Evolutionary conservation across 441 rosid genomes (phyloP), one percentile per base, ranked within the genome.

Genomic region (Brassica balearica): DNA sequence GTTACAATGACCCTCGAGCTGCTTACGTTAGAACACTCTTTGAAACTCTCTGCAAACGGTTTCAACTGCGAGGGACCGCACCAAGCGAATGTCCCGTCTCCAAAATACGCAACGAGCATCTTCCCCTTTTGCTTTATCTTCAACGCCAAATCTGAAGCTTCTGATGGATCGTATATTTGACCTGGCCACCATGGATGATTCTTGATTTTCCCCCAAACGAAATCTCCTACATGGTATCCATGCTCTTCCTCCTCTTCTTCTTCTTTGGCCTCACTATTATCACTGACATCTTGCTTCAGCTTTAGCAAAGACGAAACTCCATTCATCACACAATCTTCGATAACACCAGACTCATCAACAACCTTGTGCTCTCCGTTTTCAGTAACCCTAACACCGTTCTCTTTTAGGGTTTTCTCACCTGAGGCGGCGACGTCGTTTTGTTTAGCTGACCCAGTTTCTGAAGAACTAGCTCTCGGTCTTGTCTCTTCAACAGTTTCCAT

Each of bases 101-200:
- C 99, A 51, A 92, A 95, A 70, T 90, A 95, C 0, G 97, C 96
- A 43, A 95, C 97, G 12, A 95, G 98, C 27, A 89, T 65, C 74
- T 86, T 92, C 63, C 86, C 90, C 41, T 73, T 87, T 41, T 82
- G 88, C 70, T 83, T 89, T 0, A 53, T 36, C 87, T 87, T 90
- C 67, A 80, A 73, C 0, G 98, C 97, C 77, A 74, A 78, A 17
- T 92, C 92, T 1, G 99, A 93, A 41, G 99, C 97, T 84, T 88
- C 85, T 0, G 80, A 74, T 9, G 91, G 81, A 81, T 92, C 93
- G 59, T 93, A 92, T 59, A 95, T 68, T 90, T 89, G 90, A 29
- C 98, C 99, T 0, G 99, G 99, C 99, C 99, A 95, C 99, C 99
- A 95, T 43, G 97, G 97, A 76, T 95, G 93, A 71, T 88, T 90